Percentiles rank a stretch among this genome's conserved stretches.
These are phyloP conservation scores for Leccinum variicolor DNA, from an alignment of 768 basidiomycete genomes.

Conservation along the genomic window DNA sequence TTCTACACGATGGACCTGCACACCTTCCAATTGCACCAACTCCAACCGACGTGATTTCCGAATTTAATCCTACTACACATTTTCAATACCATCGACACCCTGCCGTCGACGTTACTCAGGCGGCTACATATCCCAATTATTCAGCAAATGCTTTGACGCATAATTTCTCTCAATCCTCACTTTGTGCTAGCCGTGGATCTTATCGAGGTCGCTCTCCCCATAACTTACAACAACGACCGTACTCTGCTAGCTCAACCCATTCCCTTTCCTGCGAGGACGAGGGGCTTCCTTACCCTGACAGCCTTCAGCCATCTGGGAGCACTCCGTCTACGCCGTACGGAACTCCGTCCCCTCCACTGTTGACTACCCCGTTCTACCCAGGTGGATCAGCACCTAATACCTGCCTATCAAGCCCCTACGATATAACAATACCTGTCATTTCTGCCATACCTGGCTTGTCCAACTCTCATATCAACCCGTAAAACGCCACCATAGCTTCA, in stretches of 20 bases:
- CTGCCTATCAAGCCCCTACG: slow-evolving; percentile 6
- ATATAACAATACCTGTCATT: slow-evolving; percentile 6
- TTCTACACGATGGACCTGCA: slow-evolving; percentile 10
- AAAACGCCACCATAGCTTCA: slow-evolving; percentile 4
- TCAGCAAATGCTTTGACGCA: slow-evolving; percentile 8
- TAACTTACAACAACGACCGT: slow-evolving; percentile 12
- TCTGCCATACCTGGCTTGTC: slow-evolving; percentile 17
- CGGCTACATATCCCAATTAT: slow-evolving; percentile 17
- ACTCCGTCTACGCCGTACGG: slow-evolving; percentile 9
- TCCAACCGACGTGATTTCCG: slow-evolving; percentile 5
- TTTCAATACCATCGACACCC: slow-evolving; percentile 14
- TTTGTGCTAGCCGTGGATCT: slow-evolving; percentile 8
- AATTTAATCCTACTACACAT: slow-evolving; percentile 11
- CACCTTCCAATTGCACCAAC: slow-evolving; percentile 9
- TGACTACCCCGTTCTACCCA: slow-evolving; percentile 32
- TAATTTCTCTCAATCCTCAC: slow-evolving; percentile 10
- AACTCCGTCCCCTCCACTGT: slow-evolving; percentile 25
- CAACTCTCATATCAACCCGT: slow-evolving; percentile 10
- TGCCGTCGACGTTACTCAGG: slow-evolving; percentile 4
- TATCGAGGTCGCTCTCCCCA: slow-evolving; percentile 8
- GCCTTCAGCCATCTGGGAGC: slow-evolving; percentile 6
- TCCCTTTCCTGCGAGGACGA: slow-evolving; percentile 14
- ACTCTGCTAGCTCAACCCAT: slow-evolving; percentile 19
- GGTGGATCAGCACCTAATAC: slow-evolving; percentile 6
- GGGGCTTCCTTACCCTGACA: slow-evolving; percentile 10